phyloP scores from a whole-genome alignment of 1,284 basidiomycete genomes.

The Agaricales sp. region DNA sequence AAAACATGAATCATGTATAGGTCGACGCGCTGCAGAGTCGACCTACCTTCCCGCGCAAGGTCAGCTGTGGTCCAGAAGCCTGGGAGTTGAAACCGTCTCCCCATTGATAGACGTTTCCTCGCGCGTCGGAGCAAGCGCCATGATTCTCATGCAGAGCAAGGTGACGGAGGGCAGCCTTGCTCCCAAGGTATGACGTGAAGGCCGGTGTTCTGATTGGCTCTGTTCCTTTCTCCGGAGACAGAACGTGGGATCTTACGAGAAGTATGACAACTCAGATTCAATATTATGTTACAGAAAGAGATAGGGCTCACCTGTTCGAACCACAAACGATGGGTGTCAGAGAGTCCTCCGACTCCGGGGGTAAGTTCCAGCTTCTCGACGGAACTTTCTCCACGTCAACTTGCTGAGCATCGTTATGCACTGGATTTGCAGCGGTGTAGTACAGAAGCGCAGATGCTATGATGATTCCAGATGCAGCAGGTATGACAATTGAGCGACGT shows the following conservation, averaged over 20 bases:
- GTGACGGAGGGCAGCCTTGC: conserved; percentile 62
- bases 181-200: conserved; percentile 41
- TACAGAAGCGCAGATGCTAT: background rate
- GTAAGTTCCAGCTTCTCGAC: background rate
- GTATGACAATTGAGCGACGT: background rate
- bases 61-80: conserved; percentile 28
- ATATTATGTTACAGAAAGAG: background rate
- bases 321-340: conserved; percentile 42
- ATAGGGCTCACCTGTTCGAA: conserved; percentile 39
- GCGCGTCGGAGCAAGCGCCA: conserved; percentile 76
- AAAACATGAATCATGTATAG: background rate
- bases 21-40: conserved; percentile 1
- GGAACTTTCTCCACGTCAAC: background rate
- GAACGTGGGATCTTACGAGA: conserved; percentile 29
- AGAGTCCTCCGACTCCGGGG: conserved; percentile 12
- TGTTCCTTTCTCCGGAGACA: conserved; percentile 26
- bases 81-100: conserved; percentile 44
- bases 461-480: background rate
- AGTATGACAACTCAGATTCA: conserved; percentile 4
- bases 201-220: conserved; percentile 39
- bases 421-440: background rate
- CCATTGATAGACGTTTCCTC: conserved; percentile 89
- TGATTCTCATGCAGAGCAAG: conserved; percentile 65
- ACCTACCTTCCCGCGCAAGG: conserved; percentile 66
- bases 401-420: background rate